Evolutionary conservation across 257 asterid genomes (phyloP), one percentile per base, ranked within the genome.

Genomic region (Jasminum sambac): DNA sequence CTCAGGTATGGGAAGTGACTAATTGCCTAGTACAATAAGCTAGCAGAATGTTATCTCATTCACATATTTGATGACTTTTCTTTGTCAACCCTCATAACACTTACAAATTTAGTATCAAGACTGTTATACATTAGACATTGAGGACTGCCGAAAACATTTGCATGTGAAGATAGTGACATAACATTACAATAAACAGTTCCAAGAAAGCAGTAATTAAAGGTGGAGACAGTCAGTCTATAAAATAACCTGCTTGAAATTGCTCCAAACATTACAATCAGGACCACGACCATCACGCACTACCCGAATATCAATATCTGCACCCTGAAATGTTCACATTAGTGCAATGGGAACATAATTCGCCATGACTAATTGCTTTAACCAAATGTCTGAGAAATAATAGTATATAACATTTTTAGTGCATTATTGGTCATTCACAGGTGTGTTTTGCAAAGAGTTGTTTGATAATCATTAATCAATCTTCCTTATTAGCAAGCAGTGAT

Each of bases 281-380:
- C 98, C 98, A 63, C 95, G 96, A 12, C 99, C 98, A 86, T 95
- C 99, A 73, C 99, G 99, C 64, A 91, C 98, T 65, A 89, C 99
- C 57, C 99, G 97, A 71, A 95, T 95, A 80, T 95, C 99, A 78
- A 95, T 95, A 87, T 95, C 99, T 80, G 98, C 97, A 82, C 99
- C 99, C 99, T 95, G 98, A 81, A 83, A 50, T 65, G 6, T 64
- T 76, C 72, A 82, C 52, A 75, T 83, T 74, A 88, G 82, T 64
- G 61, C 66, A 67, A 65, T 59, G 48, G 38, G n/a, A 71, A 62
- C 67, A 64, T 30, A 43, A 66, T 16, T 38, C 55, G 14, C 36
- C 36, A 55, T 30, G 8, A 55, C 42, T 46, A n/a, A 69, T 19
- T 1, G 67, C 64, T 64, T 64, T 59, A 36, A 48, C 42, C 39